Evolutionary conservation across 257 asterid genomes (phyloP).

Genomic region (Solanum virginianum): DNA sequence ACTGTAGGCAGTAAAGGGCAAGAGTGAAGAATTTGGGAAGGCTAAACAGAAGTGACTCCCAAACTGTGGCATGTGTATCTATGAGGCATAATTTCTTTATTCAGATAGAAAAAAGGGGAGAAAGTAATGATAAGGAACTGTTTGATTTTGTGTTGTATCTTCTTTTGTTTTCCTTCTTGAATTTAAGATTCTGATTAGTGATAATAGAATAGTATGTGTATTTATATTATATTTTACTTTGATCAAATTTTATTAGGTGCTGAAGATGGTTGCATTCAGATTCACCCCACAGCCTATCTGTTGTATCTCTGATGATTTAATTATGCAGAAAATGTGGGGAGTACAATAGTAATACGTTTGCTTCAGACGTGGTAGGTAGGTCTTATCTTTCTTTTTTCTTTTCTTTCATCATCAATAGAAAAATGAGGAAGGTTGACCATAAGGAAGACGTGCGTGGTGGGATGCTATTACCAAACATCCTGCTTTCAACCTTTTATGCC

Average conservation of each 20-base stretch:
- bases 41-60: constrained; percentile 9
- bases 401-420: not conserved
- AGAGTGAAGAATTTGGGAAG: constrained; percentile 20
- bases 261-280: not conserved
- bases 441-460: not conserved
- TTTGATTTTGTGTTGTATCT: constrained; percentile 32
- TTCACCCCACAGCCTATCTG: not conserved
- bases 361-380: not conserved
- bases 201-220: constrained; percentile 40
- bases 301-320: not conserved
- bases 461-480: not conserved
- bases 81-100: constrained; percentile 41
- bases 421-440: not conserved
- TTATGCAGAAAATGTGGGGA: not conserved
- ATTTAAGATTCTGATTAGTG: constrained; percentile 38
- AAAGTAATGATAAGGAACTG: constrained; percentile 29
- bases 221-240: constrained; percentile 5
- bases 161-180: constrained; percentile 21
- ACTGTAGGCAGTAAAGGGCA: constrained; percentile 13
- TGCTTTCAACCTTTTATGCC: not conserved
- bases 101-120: constrained; percentile 36
- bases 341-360: not conserved
- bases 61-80: constrained; percentile 42
- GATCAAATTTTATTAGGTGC: not conserved
- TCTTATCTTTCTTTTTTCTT: not conserved